Evolutionary conservation across 768 basidiomycete genomes (phyloP).

Genomic region (Amyloporia xantha): DNA sequence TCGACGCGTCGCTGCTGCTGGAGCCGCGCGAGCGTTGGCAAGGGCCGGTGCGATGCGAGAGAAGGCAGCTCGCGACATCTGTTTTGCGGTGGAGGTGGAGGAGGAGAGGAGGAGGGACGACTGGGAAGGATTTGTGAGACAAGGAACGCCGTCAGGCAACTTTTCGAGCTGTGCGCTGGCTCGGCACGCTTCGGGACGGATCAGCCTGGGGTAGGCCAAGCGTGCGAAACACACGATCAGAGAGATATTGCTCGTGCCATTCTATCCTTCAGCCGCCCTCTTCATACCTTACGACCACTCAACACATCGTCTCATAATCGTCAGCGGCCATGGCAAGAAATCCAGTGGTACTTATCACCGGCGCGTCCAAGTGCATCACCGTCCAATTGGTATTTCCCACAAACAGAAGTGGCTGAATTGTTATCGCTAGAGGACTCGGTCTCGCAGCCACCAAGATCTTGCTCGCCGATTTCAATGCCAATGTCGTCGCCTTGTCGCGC

Average conservation of each 20-base stretch:
- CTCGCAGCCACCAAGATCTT: slow-evolving; percentile 69
- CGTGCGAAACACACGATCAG: slow-evolving; percentile 4
- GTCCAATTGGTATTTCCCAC: slow-evolving; percentile 2
- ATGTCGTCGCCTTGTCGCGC: slow-evolving; percentile 74
- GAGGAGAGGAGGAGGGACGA: slow-evolving; percentile 22
- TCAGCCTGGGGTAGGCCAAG: slow-evolving; percentile 4
- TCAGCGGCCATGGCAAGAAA: slow-evolving; percentile 23
- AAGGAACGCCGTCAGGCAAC: slow-evolving; percentile 12
- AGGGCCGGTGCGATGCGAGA: slow-evolving; percentile 53
- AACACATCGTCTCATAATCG: background rate
- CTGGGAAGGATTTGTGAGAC: slow-evolving; percentile 12
- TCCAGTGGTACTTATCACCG: slow-evolving; percentile 73
- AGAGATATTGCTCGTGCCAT: background rate
- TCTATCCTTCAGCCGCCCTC: slow-evolving; percentile 4
- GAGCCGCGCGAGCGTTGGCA: slow-evolving; percentile 34
- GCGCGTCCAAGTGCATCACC: slow-evolving; percentile 64
- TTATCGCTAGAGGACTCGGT: slow-evolving; percentile 55
- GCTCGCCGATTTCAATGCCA: slow-evolving; percentile 52
- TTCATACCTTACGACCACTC: background rate
- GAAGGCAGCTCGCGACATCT: slow-evolving; percentile 61
- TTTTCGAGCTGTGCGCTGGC: slow-evolving; percentile 20
- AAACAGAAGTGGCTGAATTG: slow-evolving; percentile 9
- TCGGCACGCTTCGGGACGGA: slow-evolving; percentile 18
- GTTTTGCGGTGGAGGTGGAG: slow-evolving; percentile 22
- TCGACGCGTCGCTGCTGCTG: slow-evolving; percentile 36